These are phyloP conservation scores for Corylus americana DNA, from an alignment of 306 rosid species.

Conservation along the genomic window DNA sequence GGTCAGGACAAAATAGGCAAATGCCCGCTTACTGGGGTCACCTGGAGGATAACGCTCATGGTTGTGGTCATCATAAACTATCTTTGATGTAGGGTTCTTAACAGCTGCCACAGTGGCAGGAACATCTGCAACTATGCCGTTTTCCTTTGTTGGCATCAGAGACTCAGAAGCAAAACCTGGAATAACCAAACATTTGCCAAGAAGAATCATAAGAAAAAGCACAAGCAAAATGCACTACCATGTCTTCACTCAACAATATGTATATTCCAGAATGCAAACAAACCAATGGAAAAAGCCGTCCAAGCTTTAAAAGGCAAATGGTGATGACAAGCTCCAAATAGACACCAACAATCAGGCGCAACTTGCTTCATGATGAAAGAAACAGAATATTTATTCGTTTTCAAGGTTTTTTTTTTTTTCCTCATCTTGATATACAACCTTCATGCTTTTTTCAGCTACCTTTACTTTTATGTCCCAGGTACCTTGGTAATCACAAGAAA, in stretches of 20 bases:
- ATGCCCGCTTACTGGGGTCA: conserved; percentile 91
- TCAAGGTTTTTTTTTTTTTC: not conserved
- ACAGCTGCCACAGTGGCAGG: conserved; percentile 68
- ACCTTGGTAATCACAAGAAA: not conserved
- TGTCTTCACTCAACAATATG: not conserved
- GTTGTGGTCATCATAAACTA: conserved; percentile 68
- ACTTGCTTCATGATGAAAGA: not conserved
- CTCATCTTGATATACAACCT: not conserved
- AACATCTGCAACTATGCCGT: conserved; percentile 46
- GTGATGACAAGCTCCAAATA: not conserved
- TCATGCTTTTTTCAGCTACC: not conserved
- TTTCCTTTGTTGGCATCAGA: conserved; percentile 45
- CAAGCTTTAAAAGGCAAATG: not conserved
- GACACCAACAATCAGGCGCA: not conserved
- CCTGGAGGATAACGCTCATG: conserved; percentile 82
- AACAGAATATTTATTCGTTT: not conserved
- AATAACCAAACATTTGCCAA: conserved; percentile 12
- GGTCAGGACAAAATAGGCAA: conserved; percentile 82
- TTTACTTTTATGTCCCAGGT: not conserved
- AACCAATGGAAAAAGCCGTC: not conserved
- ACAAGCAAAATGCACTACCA: conserved; percentile 1
- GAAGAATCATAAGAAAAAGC: not conserved
- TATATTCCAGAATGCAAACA: not conserved
- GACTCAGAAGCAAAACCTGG: conserved; percentile 67
- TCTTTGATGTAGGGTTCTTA: conserved; percentile 72